These are phyloP conservation scores for Dillenia suffruticosa DNA, from an alignment of 164 flowering plant genomes.

Conservation along the genomic window DNA sequence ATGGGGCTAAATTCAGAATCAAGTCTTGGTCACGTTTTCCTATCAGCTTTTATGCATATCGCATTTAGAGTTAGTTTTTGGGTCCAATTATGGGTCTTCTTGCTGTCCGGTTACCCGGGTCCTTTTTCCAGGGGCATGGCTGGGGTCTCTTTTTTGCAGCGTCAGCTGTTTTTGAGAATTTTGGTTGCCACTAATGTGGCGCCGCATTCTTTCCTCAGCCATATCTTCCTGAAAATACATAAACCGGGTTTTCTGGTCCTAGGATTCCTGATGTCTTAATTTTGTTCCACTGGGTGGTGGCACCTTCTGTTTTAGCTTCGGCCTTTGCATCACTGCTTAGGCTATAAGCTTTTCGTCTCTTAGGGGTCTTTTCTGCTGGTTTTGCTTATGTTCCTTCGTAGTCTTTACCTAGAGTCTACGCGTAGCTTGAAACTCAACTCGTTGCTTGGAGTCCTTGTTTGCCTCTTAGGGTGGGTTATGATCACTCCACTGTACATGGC, in stretches of 20 bases:
- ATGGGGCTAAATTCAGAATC: not conserved
- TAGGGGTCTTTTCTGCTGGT: not conserved
- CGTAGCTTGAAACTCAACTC: slow-evolving; percentile 7
- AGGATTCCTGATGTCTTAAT: slow-evolving; percentile 11
- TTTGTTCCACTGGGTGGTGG: slow-evolving; percentile 14
- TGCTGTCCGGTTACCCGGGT: slow-evolving; percentile 13
- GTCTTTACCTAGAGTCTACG: slow-evolving; percentile 13
- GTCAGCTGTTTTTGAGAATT: slow-evolving; percentile 41
- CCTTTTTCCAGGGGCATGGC: slow-evolving; percentile 31
- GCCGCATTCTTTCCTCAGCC: slow-evolving; percentile 17
- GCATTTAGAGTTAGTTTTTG: slow-evolving; percentile 32
- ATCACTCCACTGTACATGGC: not conserved
- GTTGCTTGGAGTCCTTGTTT: slow-evolving; percentile 11
- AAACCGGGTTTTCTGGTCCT: slow-evolving; percentile 20
- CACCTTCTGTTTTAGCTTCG: slow-evolving; percentile 25
- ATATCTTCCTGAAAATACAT: slow-evolving; percentile 18
- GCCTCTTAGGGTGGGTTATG: slow-evolving; percentile 15
- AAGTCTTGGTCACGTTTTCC: not conserved
- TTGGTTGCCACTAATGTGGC: slow-evolving; percentile 21
- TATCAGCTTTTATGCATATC: slow-evolving; percentile 13
- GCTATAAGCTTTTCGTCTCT: slow-evolving; percentile 12
- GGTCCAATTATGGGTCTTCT: slow-evolving; percentile 37
- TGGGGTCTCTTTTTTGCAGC: slow-evolving; percentile 44
- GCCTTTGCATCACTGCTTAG: not conserved
- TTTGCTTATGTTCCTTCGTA: slow-evolving; percentile 11